A percentile compares a stretch with the other conserved stretches of the same genome.
These are phyloP conservation scores for Calamus simplicifolius DNA, from an alignment of 176 grass and related monocot genomes.

Conservation along the genomic window DNA sequence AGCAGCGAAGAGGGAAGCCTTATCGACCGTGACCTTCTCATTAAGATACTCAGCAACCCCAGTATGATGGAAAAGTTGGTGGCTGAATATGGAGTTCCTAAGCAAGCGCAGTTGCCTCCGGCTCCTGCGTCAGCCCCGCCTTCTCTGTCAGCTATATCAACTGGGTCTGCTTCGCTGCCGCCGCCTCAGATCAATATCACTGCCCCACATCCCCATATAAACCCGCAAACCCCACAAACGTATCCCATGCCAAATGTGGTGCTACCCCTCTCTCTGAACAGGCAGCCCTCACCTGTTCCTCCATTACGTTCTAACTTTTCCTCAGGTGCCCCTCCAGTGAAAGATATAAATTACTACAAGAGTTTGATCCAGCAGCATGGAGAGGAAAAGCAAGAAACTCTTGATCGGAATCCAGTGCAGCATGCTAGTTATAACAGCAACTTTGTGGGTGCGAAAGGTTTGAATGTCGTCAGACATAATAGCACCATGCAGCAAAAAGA, in stretches of 20 bases:
- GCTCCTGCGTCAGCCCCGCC: background rate
- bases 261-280: constrained; percentile 14
- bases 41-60: constrained; percentile 87
- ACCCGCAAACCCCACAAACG: background rate
- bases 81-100: constrained; percentile 43
- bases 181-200: constrained; percentile 6
- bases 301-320: background rate
- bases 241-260: constrained; percentile 16
- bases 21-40: constrained; percentile 71
- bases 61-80: constrained; percentile 63
- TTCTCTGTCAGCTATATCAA: background rate
- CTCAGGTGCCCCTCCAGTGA: constrained; percentile 4
- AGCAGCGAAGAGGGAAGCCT: constrained; percentile 66
- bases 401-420: constrained; percentile 25
- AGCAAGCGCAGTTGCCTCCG: constrained; percentile 21
- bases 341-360: constrained; percentile 61
- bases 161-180: background rate
- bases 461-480: constrained; percentile 25
- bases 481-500: constrained; percentile 24
- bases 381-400: constrained; percentile 47
- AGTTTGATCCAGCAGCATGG: constrained; percentile 86
- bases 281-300: constrained; percentile 17
- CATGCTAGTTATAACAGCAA: constrained; percentile 33
- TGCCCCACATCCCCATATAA: constrained; percentile 2
- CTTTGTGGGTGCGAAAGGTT: background rate